These are phyloP conservation scores for Croton laevigatus DNA, from an alignment of 441 rosid genomes.

Conservation along the genomic window DNA sequence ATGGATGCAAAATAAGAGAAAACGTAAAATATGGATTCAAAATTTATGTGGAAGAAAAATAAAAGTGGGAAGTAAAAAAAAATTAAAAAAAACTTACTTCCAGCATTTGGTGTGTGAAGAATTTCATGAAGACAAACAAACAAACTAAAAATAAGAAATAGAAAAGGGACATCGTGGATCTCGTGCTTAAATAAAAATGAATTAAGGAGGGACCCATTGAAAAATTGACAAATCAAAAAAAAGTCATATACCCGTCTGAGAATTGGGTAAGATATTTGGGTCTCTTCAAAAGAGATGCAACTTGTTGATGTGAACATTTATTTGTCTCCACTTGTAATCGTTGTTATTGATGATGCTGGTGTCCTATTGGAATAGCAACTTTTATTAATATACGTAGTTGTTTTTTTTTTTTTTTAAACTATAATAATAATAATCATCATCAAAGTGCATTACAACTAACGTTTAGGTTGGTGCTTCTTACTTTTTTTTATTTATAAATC, in stretches of 20 bases:
- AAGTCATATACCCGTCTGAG: not conserved
- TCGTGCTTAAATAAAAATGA: not conserved
- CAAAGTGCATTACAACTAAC: conserved; percentile 33
- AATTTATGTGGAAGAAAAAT: not conserved
- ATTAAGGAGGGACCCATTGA: not conserved
- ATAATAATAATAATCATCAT: not conserved
- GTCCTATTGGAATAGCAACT: conserved; percentile 8
- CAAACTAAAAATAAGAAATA: not conserved
- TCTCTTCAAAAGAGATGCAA: not conserved
- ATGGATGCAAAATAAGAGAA: too few relatives aligned
- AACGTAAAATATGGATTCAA: too few relatives aligned
- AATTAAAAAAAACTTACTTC: too few relatives aligned
- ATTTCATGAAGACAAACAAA: too few relatives aligned
- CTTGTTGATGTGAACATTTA: conserved; percentile 8
- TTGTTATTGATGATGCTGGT: conserved; percentile 4
- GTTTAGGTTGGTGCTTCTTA: not conserved
- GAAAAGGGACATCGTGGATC: conserved; percentile 2
- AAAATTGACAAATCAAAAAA: conserved; percentile 5
- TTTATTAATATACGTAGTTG: not conserved
- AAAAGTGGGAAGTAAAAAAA: not conserved
- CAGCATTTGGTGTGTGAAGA: too few relatives aligned
- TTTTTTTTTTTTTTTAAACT: not conserved
- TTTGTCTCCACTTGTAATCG: conserved; percentile 16
- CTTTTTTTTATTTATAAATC: not conserved
- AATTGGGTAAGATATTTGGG: conserved; percentile 1